Base-by-base conservation (phyloP, 1,139 yeast genomes). In the Pichia norvegensis region DNA sequence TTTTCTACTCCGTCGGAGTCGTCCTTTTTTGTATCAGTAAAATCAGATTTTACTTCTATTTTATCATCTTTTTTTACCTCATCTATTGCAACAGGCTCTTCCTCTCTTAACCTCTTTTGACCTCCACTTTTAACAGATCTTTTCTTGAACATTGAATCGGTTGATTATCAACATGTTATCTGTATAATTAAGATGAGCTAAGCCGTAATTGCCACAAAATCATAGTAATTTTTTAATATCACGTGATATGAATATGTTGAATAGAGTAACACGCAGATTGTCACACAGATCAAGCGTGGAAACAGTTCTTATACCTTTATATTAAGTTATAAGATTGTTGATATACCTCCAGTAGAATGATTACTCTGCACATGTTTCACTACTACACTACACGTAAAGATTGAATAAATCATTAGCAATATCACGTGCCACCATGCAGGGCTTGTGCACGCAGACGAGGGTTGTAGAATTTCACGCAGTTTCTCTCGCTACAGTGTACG, bases 101-200 rank as follows among this genome's bases (percentile, higher is more conserved):
- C 38, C 2, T 20, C 9, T 36, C 25, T 22, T 20, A 36, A 23
- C 20, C 38, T 20, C 20, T 36, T 36, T 19, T 17, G 14, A 9
- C 38, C 17, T 13, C 29, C 33, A 11, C 20, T 33, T 19, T 38
- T 46, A 16, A 39, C 44, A 14, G 22, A 35, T 22, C 51, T 38
- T 25, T 47, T 47, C 40, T 45, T 47, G 33, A 47, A 44, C 48
- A 47, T 42, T 9, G 33, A n/a, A 6, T 19, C n/a, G n/a, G 17
- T 10, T 10, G 7, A 20, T 22, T 20, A 16, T 4, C 20, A 8
- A 31, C 8, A n/a, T 29, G 33, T 29, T 29, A 29, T 29, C 8
- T 11, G 7, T 11, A 29, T 29, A 20, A 25, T 25, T 16, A 31
- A 31, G 16, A 31, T 31, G 23, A 11, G 35, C 35, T 31, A 31